Conservation (phyloP, 495 filamentous ascomycete species). For the Aspergillus kassunensis region DNA sequence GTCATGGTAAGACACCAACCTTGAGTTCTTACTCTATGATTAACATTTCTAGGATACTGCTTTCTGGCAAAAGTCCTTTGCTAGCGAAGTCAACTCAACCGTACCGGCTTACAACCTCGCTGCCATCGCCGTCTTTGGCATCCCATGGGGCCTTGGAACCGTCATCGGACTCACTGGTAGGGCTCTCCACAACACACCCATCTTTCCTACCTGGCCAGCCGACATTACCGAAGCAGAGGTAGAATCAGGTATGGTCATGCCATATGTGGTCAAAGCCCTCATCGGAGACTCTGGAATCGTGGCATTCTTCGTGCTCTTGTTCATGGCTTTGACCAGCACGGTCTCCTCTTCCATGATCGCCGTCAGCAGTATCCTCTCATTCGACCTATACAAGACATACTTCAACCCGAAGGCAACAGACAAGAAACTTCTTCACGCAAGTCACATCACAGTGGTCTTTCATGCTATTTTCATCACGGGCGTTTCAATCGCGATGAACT, state of each 20-base stretch:
- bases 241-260: slow-evolving; percentile 43
- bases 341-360: slow-evolving; percentile 45
- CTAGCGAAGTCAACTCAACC: slow-evolving; percentile 37
- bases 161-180: slow-evolving; percentile 45
- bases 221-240: slow-evolving; percentile 41
- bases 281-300: slow-evolving; percentile 45
- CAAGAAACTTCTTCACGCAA: slow-evolving; percentile 31
- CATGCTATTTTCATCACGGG: slow-evolving; percentile 37
- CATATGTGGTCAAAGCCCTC: slow-evolving; percentile 46
- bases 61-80: slow-evolving; percentile 52
- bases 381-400: slow-evolving; percentile 51
- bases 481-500: slow-evolving; percentile 35
- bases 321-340: slow-evolving; percentile 52
- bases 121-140: slow-evolving; percentile 42
- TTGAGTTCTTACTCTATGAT: background rate
- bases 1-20: slow-evolving; percentile 37
- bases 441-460: slow-evolving; percentile 35
- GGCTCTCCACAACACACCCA: slow-evolving; percentile 43
- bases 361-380: slow-evolving; percentile 44
- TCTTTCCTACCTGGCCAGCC: slow-evolving; percentile 51
- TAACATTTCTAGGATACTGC: slow-evolving; percentile 39
- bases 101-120: slow-evolving; percentile 45
- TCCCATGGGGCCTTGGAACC: slow-evolving; percentile 49
- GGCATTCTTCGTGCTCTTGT: slow-evolving; percentile 49
- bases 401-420: slow-evolving; percentile 42